Evolutionary conservation across 108 stramenopile genomes (phyloP).

Genomic region (Nitzschia sp.): DNA sequence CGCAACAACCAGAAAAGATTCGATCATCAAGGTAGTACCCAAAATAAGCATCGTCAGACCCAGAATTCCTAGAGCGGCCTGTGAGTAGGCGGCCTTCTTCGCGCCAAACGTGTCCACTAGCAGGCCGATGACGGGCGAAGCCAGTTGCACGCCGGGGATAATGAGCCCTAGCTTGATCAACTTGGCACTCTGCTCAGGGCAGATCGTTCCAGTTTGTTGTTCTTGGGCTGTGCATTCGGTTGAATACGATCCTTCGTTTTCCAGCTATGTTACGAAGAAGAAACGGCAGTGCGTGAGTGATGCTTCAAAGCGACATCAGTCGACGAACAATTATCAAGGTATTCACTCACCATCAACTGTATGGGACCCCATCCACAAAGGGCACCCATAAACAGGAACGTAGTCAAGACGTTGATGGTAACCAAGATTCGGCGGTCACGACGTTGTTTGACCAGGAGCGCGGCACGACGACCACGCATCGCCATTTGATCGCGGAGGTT

Average conservation of each 20-base stretch:
- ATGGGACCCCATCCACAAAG: neutral
- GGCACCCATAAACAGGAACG: neutral
- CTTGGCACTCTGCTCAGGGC: neutral
- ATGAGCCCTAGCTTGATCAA: neutral
- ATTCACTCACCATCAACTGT: no score
- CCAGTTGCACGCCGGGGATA: neutral
- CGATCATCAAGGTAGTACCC: neutral
- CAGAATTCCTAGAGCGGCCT: neutral
- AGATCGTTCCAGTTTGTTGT: neutral
- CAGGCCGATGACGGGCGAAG: neutral
- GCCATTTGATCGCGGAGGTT: no score
- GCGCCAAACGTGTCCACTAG: neutral
- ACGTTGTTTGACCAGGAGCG: no score
- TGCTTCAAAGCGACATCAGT: no score
- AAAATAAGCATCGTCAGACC: neutral
- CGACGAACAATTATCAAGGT: no score
- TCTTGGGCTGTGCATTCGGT: neutral
- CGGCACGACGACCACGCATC: no score
- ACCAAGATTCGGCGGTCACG: no score
- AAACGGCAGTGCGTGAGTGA: no score
- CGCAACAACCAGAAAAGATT: neutral
- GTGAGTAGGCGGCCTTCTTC: neutral
- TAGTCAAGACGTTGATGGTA: no score
- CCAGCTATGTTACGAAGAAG: no score
- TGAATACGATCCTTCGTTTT: neutral